phyloP scores from a whole-genome alignment of 192 early-diverging fungal species.

The Umbelopsis sp. region DNA sequence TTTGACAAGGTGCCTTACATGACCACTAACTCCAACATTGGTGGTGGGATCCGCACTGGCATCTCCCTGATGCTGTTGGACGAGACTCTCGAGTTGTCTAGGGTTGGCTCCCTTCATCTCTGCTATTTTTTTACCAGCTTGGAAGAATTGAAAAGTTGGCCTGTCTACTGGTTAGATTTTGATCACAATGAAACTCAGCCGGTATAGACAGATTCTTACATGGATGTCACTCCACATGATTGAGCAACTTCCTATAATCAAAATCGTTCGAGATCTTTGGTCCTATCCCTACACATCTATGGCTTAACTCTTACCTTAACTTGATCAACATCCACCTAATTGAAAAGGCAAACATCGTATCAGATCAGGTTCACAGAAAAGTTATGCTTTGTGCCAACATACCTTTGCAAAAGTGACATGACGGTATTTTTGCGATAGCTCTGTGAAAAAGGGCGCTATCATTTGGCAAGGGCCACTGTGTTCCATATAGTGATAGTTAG shows the following conservation, averaged over 20 bases:
- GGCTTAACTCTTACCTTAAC: constrained; percentile 8
- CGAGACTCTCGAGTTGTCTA: constrained; percentile 63
- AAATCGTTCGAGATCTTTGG: neutral
- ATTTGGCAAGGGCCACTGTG: constrained; percentile 55
- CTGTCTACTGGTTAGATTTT: constrained; percentile 37
- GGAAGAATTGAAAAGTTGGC: constrained; percentile 89
- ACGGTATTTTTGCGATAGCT: constrained; percentile 49
- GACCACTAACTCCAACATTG: constrained; percentile 46
- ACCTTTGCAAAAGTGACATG: constrained; percentile 59
- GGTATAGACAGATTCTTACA: constrained; percentile 36
- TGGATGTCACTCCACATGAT: constrained; percentile 45
- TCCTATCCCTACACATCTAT: neutral
- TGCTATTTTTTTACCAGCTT: constrained; percentile 70
- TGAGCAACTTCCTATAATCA: constrained; percentile 42
- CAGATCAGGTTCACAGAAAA: constrained; percentile 8
- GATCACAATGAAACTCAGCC: neutral
- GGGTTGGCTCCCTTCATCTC: constrained; percentile 85
- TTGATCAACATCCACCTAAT: constrained; percentile 32
- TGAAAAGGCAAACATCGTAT: constrained; percentile 19
- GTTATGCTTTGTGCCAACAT: neutral
- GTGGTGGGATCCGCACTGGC: constrained; percentile 24
- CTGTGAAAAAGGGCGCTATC: constrained; percentile 56
- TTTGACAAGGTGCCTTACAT: constrained; percentile 37
- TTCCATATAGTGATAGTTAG: neutral
- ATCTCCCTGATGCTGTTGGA: constrained; percentile 66